phyloP scores from a whole-genome alignment of 768 basidiomycete genomes.

The Lactifluus subvellereus region DNA sequence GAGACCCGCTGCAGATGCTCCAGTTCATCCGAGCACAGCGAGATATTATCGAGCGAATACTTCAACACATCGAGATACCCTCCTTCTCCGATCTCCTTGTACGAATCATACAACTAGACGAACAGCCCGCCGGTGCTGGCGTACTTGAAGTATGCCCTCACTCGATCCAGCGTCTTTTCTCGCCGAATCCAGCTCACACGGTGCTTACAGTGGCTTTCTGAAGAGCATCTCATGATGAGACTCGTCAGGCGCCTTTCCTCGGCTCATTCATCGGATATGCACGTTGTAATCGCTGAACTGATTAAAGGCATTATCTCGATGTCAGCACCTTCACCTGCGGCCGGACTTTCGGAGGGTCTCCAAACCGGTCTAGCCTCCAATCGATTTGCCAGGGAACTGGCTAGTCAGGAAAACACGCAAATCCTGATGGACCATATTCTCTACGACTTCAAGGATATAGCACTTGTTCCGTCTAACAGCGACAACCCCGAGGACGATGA shows the following conservation, averaged over 20 bases:
- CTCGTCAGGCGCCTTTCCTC: conserved; percentile 83
- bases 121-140: conserved; percentile 70
- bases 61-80: conserved; percentile 82
- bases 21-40: conserved; percentile 84
- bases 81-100: conserved; percentile 89
- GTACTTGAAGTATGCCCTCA: conserved; percentile 75
- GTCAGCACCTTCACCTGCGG: conserved; percentile 80
- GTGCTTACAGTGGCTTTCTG: conserved; percentile 73
- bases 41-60: conserved; percentile 70
- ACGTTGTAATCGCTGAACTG: conserved; percentile 82
- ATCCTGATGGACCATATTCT: conserved; percentile 75
- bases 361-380: conserved; percentile 75
- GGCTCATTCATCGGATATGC: conserved; percentile 62
- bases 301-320: conserved; percentile 93
- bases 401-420: conserved; percentile 60
- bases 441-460: conserved; percentile 43
- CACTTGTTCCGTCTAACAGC: neutral
- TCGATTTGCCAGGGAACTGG: conserved; percentile 83
- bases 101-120: conserved; percentile 85
- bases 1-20: conserved; percentile 64
- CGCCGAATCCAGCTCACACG: conserved; percentile 31
- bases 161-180: conserved; percentile 30
- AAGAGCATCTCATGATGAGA: conserved; percentile 73
- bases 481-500: conserved; percentile 24
- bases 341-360: conserved; percentile 62